Evolutionary conservation across 148 eudicot genomes (phyloP).

Genomic region (Agrostemma githago): DNA sequence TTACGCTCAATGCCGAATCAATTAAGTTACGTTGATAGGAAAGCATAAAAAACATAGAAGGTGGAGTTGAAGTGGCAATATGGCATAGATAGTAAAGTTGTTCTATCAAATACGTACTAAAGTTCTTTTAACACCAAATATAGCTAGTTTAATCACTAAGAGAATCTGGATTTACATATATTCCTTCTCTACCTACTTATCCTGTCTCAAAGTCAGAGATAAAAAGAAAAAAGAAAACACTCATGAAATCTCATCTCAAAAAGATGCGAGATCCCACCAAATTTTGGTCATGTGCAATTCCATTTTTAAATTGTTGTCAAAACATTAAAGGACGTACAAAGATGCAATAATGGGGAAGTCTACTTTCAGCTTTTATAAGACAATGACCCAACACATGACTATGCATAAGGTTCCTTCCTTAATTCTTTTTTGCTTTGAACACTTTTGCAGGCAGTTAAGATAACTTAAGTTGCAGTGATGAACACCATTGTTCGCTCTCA

Average conservation of each 20-base stretch:
- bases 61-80: background rate
- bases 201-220: constrained; percentile 32
- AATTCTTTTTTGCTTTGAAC: constrained; percentile 10
- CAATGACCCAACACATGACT: constrained; percentile 18
- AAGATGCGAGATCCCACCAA: constrained; percentile 27
- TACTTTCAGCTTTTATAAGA: constrained; percentile 12
- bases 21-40: background rate
- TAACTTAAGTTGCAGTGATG: constrained; percentile 19
- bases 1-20: background rate
- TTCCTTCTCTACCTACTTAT: constrained; percentile 29
- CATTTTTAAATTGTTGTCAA: constrained; percentile 3
- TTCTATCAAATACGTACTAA: background rate
- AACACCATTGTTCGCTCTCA: constrained; percentile 9
- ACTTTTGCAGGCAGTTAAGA: constrained; percentile 26
- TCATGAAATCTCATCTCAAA: constrained; percentile 29
- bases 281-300: constrained; percentile 11
- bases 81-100: background rate
- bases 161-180: constrained; percentile 26
- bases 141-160: constrained; percentile 17
- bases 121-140: constrained; percentile 11
- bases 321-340: background rate
- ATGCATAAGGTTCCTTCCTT: constrained; percentile 9
- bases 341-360: background rate
- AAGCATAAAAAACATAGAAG: constrained; percentile 17
- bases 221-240: constrained; percentile 17